Evolutionary conservation across 2,329 filamentous ascomycete genomes (phyloP).

Genomic region (Gnomoniopsis sp.): DNA sequence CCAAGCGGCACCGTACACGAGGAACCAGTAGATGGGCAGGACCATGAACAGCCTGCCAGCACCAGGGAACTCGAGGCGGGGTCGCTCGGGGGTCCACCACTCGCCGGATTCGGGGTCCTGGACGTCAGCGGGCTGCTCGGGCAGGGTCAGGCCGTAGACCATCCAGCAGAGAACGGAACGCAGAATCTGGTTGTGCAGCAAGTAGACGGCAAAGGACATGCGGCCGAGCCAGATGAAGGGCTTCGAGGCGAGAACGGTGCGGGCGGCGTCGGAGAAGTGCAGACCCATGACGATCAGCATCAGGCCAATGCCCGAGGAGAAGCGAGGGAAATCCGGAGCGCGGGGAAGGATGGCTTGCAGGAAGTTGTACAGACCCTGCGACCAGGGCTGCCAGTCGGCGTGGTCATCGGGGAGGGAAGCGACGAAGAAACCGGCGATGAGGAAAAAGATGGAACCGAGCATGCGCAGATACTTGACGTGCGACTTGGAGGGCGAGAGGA

Average conservation of each 20-base stretch:
- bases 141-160: conserved; percentile 16
- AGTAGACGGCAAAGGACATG: conserved; percentile 18
- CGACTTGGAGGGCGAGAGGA: conserved; percentile 12
- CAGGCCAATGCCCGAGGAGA: conserved; percentile 18
- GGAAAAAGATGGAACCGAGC: conserved; percentile 14
- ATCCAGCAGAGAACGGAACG: conserved; percentile 18
- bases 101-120: conserved; percentile 15
- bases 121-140: conserved; percentile 15
- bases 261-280: conserved; percentile 16
- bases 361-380: conserved; percentile 14
- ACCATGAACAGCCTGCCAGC: conserved; percentile 13
- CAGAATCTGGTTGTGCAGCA: conserved; percentile 20
- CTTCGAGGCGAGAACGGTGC: conserved; percentile 15
- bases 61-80: conserved; percentile 14
- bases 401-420: conserved; percentile 16
- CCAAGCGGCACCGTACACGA: conserved; percentile 16
- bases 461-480: conserved; percentile 16
- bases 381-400: conserved; percentile 19
- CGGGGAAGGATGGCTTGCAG: conserved; percentile 15
- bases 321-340: conserved; percentile 17
- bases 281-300: conserved; percentile 17
- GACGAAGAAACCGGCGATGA: conserved; percentile 13
- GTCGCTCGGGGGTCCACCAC: conserved; percentile 12
- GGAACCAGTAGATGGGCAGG: conserved; percentile 15
- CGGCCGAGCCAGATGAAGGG: conserved; percentile 18